A percentile compares a stretch with the other conserved stretches of the same genome.
phyloP scores from a whole-genome alignment of 176 grass and related monocot species.

The Paspalum notatum region DNA sequence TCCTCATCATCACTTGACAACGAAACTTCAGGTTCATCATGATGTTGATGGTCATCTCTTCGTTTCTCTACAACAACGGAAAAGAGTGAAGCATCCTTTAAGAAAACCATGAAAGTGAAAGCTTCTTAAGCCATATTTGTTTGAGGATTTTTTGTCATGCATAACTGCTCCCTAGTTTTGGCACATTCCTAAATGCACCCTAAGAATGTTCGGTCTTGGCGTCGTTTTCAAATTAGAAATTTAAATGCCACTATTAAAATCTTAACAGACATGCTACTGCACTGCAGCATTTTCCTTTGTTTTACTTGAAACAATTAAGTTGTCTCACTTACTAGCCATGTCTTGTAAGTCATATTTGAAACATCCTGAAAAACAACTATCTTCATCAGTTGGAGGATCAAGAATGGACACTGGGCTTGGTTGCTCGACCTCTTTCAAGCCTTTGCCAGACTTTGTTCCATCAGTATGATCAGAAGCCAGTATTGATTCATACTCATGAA shows the following conservation, averaged over 20 bases:
- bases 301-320: conserved; percentile 8
- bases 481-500: conserved; percentile 23
- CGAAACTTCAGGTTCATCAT: conserved; percentile 50
- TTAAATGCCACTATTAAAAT: background rate
- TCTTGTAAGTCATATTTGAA: conserved; percentile 43
- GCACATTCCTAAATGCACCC: background rate
- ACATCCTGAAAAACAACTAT: conserved; percentile 51
- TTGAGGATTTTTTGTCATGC: background rate
- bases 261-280: background rate
- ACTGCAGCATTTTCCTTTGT: conserved; percentile 5
- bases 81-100: conserved; percentile 27
- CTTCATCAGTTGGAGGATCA: conserved; percentile 56
- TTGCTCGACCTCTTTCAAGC: conserved; percentile 56
- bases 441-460: conserved; percentile 29
- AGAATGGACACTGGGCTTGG: conserved; percentile 70
- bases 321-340: conserved; percentile 53
- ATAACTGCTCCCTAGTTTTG: background rate
- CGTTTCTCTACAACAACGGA: conserved; percentile 27
- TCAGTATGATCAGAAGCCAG: conserved; percentile 37
- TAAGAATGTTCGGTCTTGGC: background rate
- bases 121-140: background rate
- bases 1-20: conserved; percentile 49
- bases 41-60: conserved; percentile 17
- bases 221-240: background rate
- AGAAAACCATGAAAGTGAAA: conserved; percentile 23